Conservation (phyloP, 148 eudicot species). For the Rhododendron molle region DNA sequence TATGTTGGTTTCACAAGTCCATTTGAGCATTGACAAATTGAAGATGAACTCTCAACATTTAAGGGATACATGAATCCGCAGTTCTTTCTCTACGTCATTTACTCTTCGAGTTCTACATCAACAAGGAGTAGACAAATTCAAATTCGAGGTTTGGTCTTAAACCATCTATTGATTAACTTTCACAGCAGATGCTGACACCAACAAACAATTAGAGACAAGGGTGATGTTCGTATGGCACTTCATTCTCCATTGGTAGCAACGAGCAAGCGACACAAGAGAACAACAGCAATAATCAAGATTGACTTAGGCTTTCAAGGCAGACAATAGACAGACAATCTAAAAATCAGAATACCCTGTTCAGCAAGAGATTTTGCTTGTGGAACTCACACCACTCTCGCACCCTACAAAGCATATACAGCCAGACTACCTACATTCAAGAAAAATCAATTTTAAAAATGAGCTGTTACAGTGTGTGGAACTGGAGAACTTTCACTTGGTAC, state of each 20-base stretch:
- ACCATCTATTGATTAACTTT: slow-evolving; percentile 6
- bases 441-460: not conserved
- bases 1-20: not conserved
- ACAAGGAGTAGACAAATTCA: not conserved
- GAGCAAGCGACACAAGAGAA: not conserved
- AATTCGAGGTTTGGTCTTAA: not conserved
- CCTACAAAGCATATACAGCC: not conserved
- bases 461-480: not conserved
- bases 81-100: not conserved
- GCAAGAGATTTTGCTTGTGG: not conserved
- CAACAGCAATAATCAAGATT: not conserved
- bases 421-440: not conserved
- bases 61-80: not conserved
- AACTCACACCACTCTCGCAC: not conserved
- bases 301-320: not conserved
- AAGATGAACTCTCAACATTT: not conserved
- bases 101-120: not conserved
- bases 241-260: not conserved
- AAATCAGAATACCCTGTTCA: not conserved
- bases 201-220: not conserved
- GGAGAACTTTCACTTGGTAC: not conserved
- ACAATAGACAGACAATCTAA: not conserved
- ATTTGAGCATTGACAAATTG: not conserved
- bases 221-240: not conserved
- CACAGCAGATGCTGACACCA: not conserved